phyloP scores from a whole-genome alignment of 768 basidiomycete genomes.

The Leucosporidium yakuticum region DNA sequence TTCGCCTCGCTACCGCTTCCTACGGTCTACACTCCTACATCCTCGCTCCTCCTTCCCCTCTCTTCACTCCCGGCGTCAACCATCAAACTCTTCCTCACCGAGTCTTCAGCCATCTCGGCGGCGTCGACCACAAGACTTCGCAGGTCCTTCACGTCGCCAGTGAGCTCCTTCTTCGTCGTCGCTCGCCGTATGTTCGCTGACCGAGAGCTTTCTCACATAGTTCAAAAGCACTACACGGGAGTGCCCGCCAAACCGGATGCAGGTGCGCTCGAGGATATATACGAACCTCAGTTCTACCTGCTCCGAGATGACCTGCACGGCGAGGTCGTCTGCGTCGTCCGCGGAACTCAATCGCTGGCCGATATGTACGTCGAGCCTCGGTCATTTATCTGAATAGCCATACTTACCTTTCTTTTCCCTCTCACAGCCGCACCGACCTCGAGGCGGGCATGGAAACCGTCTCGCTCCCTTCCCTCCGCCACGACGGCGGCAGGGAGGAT shows the following conservation, averaged over 20 bases:
- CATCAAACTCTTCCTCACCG: slow-evolving; percentile 20
- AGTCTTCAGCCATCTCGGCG: slow-evolving; percentile 31
- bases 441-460: slow-evolving; percentile 18
- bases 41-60: slow-evolving; percentile 17
- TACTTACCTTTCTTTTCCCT: too few relatives aligned
- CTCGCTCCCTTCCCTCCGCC: background rate
- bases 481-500: background rate
- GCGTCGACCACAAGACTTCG: slow-evolving; percentile 11
- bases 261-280: background rate
- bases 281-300: slow-evolving; percentile 28
- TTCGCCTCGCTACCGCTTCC: slow-evolving; percentile 24
- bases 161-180: too few relatives aligned
- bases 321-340: slow-evolving; percentile 23
- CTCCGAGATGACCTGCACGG: slow-evolving; percentile 21
- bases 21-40: slow-evolving; percentile 30
- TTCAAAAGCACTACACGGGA: slow-evolving; percentile 1
- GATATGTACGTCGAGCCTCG: slow-evolving; percentile 15
- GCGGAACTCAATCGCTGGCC: slow-evolving; percentile 30
- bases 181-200: background rate
- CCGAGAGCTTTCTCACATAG: too few relatives aligned
- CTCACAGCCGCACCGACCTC: slow-evolving; percentile 28
- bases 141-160: slow-evolving; percentile 29
- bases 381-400: too few relatives aligned
- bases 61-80: slow-evolving; percentile 21
- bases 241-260: background rate